Conservation (phyloP, 345 rosid genomes). For the Microcos paniculata region DNA sequence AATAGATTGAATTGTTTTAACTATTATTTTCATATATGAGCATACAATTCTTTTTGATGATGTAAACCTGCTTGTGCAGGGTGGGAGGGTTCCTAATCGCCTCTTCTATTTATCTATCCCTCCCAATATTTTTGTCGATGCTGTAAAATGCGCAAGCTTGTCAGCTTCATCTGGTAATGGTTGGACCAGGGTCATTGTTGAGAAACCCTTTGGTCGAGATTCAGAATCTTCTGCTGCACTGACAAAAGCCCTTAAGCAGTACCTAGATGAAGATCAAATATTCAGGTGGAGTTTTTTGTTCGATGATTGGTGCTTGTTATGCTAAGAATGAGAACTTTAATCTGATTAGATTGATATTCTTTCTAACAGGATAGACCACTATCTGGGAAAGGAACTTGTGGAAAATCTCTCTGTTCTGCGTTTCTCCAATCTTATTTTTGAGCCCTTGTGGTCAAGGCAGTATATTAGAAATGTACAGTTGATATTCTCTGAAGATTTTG, state of each 20-base stretch:
- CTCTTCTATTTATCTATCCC: slow-evolving; percentile 94
- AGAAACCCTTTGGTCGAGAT: slow-evolving; percentile 98
- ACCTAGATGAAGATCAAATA: slow-evolving; percentile 88
- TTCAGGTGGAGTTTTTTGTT: slow-evolving; percentile 59
- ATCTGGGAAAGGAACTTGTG: slow-evolving; percentile 95
- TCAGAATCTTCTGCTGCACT: slow-evolving; percentile 95
- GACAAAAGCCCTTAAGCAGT: slow-evolving; percentile 79
- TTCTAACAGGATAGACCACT: slow-evolving; percentile 87
- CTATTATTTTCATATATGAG: neutral
- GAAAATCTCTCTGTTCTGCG: slow-evolving; percentile 97
- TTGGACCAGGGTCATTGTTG: slow-evolving; percentile 98
- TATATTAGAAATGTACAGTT: slow-evolving; percentile 90
- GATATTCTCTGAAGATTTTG: slow-evolving; percentile 96
- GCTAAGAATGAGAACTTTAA: neutral
- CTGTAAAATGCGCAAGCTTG: slow-evolving; percentile 86
- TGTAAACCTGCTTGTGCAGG: slow-evolving; percentile 45
- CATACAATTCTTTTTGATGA: slow-evolving; percentile 14
- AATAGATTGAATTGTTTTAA: neutral
- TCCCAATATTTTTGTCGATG: slow-evolving; percentile 90
- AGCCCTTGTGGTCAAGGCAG: slow-evolving; percentile 96
- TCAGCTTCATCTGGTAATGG: slow-evolving; percentile 90
- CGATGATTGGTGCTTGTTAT: neutral
- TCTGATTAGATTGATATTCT: slow-evolving; percentile 25
- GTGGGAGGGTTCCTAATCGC: slow-evolving; percentile 78
- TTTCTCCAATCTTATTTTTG: slow-evolving; percentile 97